Percentiles rank a stretch among this genome's conserved stretches.
Evolutionary conservation across 805 yeast genomes (phyloP).

Genomic region (Debaryomyces tyrocola): DNA sequence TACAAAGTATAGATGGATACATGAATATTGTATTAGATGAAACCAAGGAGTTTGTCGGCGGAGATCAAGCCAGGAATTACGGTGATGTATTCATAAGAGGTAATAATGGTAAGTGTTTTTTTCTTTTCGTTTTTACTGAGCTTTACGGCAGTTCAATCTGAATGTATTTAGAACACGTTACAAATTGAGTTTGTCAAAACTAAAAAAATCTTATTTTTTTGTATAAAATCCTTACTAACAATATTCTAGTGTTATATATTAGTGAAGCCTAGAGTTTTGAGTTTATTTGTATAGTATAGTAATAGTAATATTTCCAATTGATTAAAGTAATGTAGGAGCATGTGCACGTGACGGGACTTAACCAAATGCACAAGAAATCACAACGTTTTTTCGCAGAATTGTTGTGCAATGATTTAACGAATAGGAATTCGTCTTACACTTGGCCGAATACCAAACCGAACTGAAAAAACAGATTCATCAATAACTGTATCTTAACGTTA

Average conservation of each 20-base stretch:
- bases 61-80: constrained; percentile 47
- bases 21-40: constrained; percentile 90
- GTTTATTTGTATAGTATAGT: neutral
- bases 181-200: neutral
- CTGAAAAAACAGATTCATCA: neutral
- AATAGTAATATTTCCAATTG: neutral
- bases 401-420: constrained; percentile 5
- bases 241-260: constrained; percentile 41
- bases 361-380: neutral
- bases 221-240: constrained; percentile 8
- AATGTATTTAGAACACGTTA: too few species aligned
- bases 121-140: too few species aligned
- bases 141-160: too few species aligned
- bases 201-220: neutral
- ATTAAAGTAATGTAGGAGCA: too few species aligned
- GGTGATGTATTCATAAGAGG: constrained; percentile 88
- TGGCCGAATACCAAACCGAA: constrained; percentile 9
- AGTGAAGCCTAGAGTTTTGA: constrained; percentile 29
- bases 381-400: neutral
- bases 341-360: too few species aligned
- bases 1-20: constrained; percentile 92
- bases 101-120: constrained; percentile 65
- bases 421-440: constrained; percentile 4
- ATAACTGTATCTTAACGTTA: neutral
- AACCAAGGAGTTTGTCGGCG: constrained; percentile 63